A percentile compares a stretch with the other conserved stretches of the same genome.
Conservation (phyloP, 2,329 filamentous ascomycete genomes). For the Fusarium vanettenii region DNA sequence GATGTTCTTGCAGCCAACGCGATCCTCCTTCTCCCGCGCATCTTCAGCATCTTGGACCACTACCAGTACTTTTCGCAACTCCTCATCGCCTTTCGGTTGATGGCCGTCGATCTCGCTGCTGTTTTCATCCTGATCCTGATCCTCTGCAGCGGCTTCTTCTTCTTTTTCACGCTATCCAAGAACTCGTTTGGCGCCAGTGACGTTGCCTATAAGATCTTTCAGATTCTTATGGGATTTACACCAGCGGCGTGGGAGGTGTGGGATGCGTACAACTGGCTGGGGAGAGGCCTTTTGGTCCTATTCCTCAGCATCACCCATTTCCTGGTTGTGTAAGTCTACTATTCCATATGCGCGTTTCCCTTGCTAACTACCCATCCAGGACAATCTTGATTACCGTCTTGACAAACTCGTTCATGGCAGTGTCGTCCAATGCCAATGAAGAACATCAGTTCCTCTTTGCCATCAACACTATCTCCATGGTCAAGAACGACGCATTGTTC, state of each 20-base stretch:
- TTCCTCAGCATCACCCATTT: conserved; percentile 97
- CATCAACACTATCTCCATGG: conserved; percentile 97
- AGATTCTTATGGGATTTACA: conserved; percentile 95
- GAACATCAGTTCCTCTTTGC: conserved; percentile 95
- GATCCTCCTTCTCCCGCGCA: conserved; percentile 86
- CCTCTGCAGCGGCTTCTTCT: conserved; percentile 93
- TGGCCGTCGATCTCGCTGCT: conserved; percentile 89
- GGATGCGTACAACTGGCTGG: conserved; percentile 80
- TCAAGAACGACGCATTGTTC: conserved; percentile 97
- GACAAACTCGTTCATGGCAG: conserved; percentile 95
- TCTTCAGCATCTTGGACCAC: conserved; percentile 94
- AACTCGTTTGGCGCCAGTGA: conserved; percentile 76
- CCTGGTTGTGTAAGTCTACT: conserved; percentile 75
- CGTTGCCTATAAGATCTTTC: conserved; percentile 91
- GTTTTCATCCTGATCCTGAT: conserved; percentile 88
- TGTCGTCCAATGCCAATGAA: conserved; percentile 92
- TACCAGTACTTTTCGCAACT: conserved; percentile 97
- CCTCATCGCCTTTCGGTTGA: conserved; percentile 91
- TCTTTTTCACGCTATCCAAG: conserved; percentile 88
- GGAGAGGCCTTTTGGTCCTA: conserved; percentile 78
- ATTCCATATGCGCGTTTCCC: neutral
- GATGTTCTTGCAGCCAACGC: conserved; percentile 94
- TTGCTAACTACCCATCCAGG: conserved; percentile 46
- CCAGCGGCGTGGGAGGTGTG: conserved; percentile 94
- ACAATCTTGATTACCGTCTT: conserved; percentile 96